Evolutionary conservation across 495 filamentous ascomycete species (phyloP), one percentile per base, ranked within the genome.

Genomic region (Echria macrotheca): DNA sequence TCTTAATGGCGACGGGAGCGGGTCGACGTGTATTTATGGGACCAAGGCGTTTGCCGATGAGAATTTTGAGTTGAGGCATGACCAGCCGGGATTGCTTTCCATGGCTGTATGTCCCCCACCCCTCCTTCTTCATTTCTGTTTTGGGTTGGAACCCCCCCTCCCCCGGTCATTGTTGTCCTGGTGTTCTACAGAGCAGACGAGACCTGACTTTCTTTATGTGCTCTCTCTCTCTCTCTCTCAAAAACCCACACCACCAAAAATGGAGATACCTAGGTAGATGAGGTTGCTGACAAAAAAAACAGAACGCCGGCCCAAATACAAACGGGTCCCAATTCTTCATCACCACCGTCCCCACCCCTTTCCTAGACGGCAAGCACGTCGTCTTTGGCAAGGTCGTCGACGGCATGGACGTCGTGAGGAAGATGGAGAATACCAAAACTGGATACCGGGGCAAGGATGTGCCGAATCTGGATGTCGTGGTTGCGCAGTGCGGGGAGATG

Each of bases 321-420:
- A 98, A 97, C 64, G 94, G 94, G 11, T 91, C 82, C 47, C 94
- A 97, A 65, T 98, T 98, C 70, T 98, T 98, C 73, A 91, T 97
- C 68, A 96, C 88, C 2, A 90, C 86, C 0, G 85, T 84, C 9
- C 72, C 85, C 4, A 87, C 90, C 0, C 87, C 89, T 1, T 95
- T 91, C 62, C 70, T 98, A n/a, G 87, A 97, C 65, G 80, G 79
- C 55, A 96, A 95, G 66, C 94, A 98, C 61, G 91, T 97, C 33
- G 90, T 96, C 1, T 97, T 97, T 60, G 94, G 93, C 21, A 82
- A 85, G 61, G 91, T 98, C 1, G 73, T 90, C 38, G 86, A 89
- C 36, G 91, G 93, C 28, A 84, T 96, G 77, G 89, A 97, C 29
- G 81, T 96, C 8, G 53, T 95, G 29, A 72, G 64, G 42, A 98